Conservation (phyloP, 306 rosid genomes). For the Sophora flavescens region DNA sequence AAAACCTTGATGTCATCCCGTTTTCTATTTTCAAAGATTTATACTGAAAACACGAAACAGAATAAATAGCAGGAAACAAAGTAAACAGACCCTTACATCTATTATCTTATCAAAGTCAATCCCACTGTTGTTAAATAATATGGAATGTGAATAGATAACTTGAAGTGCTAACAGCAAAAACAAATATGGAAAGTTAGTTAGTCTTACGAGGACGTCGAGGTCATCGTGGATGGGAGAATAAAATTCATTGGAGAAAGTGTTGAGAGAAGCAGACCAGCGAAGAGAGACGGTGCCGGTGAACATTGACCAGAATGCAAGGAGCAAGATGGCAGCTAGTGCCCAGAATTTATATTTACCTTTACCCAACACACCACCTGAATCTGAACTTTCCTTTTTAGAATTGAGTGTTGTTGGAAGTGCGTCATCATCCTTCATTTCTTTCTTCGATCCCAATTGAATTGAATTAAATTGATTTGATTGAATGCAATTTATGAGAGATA, state of each 20-base stretch:
- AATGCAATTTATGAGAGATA: not conserved
- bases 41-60: too few species aligned
- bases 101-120: too few species aligned
- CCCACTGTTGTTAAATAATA: too few species aligned
- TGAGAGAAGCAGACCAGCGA: conserved; percentile 78
- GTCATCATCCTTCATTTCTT: conserved; percentile 83
- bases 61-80: too few species aligned
- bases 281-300: conserved; percentile 84
- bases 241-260: conserved; percentile 61
- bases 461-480: not conserved
- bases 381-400: conserved; percentile 66
- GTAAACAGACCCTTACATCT: too few species aligned
- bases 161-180: too few species aligned
- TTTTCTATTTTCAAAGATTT: too few species aligned
- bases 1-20: too few species aligned
- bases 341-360: conserved; percentile 75
- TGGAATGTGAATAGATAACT: too few species aligned
- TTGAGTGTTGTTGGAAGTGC: conserved; percentile 62
- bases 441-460: conserved; percentile 45
- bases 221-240: conserved; percentile 63
- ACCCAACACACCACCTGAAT: conserved; percentile 57
- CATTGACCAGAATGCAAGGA: conserved; percentile 88
- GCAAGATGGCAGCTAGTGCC: conserved; percentile 76
- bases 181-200: conserved; percentile 3
- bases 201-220: conserved; percentile 79